Base-by-base conservation (phyloP, 2,329 filamentous ascomycete species). In the Nigrospora sphaerica region DNA sequence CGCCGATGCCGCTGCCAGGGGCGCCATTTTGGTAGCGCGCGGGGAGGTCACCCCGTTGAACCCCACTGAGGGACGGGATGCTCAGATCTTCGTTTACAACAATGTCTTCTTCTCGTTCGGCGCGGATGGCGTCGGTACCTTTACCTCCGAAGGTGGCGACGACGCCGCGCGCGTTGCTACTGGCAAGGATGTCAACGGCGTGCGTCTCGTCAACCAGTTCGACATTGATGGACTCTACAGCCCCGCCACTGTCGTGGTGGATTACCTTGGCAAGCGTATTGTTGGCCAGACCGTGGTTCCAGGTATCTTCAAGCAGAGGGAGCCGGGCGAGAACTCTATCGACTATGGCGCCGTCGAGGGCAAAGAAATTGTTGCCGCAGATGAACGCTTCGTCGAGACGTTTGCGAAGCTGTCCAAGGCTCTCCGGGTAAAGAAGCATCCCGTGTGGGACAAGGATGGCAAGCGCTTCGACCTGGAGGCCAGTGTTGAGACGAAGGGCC, bases 81-180 rank as follows among this genome's bases (percentile, higher is more conserved):
- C 93, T 4, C 93, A 98, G 65, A 98, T 98, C 54, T 98, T 95
- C 60, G 92, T 98, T 19, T 96, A 97, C 74, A 97, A 97, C 75
- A 98, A 98, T 69, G 90, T 98, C 55, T 98, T 98, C 74, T 98
- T 95, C 74, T 97, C 93, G 1, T 97, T 96, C 57, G 93, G 93
- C 52, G 92, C 93, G 39, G 93, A 98, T 64, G 95, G 93, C 44
- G 93, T 97, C 39, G 92, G 93, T 38, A 98, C 93, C 14, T 98
- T 98, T 66, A 91, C 90, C 12, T 91, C 86, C 3, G 93, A 98
- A 69, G 93, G 93, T 54, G 93, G 93, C 17, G 92, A 98, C 55
- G 93, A 98, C 70, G 93, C 93, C 54, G 93, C 93, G 13, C 83
- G 92, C 49, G 89, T 97, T 47, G 93, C 95, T 23, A 95, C 95